Conservation (phyloP, 768 basidiomycete species). For the Tephrocybe sp. region DNA sequence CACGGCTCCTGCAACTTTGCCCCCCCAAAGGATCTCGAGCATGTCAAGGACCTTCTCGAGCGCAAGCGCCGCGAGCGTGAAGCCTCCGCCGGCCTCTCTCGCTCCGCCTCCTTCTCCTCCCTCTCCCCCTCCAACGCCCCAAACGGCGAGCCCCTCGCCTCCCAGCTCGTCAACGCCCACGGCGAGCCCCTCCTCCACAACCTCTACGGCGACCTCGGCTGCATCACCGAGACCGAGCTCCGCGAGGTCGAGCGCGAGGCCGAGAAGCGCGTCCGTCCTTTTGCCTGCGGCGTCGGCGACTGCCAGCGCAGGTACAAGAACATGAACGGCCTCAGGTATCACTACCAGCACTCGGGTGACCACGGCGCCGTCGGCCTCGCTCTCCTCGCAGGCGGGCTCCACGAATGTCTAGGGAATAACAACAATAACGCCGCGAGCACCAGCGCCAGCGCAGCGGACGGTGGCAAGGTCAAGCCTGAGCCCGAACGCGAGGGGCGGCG, state of each 20-base stretch:
- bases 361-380: conserved; percentile 90
- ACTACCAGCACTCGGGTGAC: conserved; percentile 95
- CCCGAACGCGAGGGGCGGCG: conserved; percentile 17
- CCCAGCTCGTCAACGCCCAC: background rate
- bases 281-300: conserved; percentile 86
- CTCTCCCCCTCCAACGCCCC: background rate
- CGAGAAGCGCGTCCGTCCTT: conserved; percentile 79
- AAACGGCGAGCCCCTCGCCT: background rate
- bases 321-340: conserved; percentile 96
- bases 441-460: conserved; percentile 9
- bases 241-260: conserved; percentile 82
- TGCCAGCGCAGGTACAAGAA: conserved; percentile 93
- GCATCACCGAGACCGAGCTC: conserved; percentile 62
- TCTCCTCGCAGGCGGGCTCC: conserved; percentile 76
- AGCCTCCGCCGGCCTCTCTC: conserved; percentile 12
- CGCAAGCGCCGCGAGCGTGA: conserved; percentile 45
- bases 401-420: conserved; percentile 34
- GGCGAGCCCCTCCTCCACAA: conserved; percentile 12
- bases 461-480: conserved; percentile 11
- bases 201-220: conserved; percentile 38
- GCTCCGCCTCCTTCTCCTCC: conserved; percentile 13
- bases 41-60: conserved; percentile 72
- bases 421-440: background rate
- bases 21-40: conserved; percentile 82
- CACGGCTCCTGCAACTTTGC: conserved; percentile 94